Evolutionary conservation across 1,284 basidiomycete species (phyloP).

Genomic region (Lignosus rhinocerotis): DNA sequence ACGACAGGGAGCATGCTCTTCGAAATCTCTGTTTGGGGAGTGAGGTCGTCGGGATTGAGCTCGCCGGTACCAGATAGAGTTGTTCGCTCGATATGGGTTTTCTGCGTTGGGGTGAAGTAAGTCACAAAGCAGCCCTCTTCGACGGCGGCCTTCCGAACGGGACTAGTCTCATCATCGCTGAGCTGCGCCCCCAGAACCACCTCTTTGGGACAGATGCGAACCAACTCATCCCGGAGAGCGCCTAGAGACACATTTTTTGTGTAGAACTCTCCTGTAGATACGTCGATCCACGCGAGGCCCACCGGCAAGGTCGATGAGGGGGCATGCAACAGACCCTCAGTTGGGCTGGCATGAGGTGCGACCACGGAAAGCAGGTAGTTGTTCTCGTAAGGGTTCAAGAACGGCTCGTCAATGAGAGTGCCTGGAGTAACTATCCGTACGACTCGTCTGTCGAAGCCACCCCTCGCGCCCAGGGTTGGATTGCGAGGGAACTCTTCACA

Average conservation of each 20-base stretch:
- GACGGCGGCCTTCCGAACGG: slow-evolving; percentile 45
- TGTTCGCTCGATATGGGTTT: not conserved
- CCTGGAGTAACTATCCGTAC: slow-evolving; percentile 89
- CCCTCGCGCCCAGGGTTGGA: slow-evolving; percentile 43
- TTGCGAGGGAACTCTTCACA: slow-evolving; percentile 83
- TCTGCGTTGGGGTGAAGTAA: slow-evolving; percentile 34
- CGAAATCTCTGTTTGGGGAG: slow-evolving; percentile 1
- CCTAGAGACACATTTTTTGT: slow-evolving; percentile 61
- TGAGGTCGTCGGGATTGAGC: slow-evolving; percentile 16
- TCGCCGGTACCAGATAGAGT: slow-evolving; percentile 1
- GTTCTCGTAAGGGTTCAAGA: slow-evolving; percentile 82
- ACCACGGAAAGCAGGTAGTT: slow-evolving; percentile 84
- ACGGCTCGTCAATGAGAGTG: slow-evolving; percentile 88
- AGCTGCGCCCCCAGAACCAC: slow-evolving; percentile 66
- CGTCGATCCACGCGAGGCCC: slow-evolving; percentile 89
- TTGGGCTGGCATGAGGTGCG: slow-evolving; percentile 5
- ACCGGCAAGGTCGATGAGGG: slow-evolving; percentile 2
- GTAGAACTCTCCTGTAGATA: slow-evolving; percentile 95
- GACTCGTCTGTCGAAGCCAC: slow-evolving; percentile 74
- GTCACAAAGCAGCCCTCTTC: slow-evolving; percentile 59
- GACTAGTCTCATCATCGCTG: slow-evolving; percentile 40
- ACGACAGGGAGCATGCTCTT: slow-evolving; percentile 7
- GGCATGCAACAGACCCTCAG: not conserved
- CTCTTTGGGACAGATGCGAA: slow-evolving; percentile 80
- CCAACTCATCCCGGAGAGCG: slow-evolving; percentile 79